Conservation (phyloP, 192 early-diverging fungal genomes). For the Gryganskiella cystojenkinii region DNA sequence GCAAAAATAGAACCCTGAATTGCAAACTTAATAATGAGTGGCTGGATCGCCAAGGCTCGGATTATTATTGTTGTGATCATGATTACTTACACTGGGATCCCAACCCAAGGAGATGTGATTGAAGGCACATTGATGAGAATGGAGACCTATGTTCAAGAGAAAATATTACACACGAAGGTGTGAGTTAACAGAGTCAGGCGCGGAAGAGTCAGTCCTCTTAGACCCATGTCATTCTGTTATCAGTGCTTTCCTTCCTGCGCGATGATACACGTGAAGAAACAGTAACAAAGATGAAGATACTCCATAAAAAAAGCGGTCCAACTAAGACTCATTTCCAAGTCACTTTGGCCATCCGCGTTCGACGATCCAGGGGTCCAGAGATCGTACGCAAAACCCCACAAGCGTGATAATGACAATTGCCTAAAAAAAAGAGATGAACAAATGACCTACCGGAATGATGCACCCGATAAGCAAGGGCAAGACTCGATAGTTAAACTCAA, state of each 20-base stretch:
- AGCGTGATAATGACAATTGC: too few species aligned
- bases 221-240: too few species aligned
- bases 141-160: constrained; percentile 19
- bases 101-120: constrained; percentile 42
- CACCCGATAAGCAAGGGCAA: constrained; percentile 43
- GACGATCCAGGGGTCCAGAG: background rate
- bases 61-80: background rate
- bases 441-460: constrained; percentile 29
- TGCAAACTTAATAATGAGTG: background rate
- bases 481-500: constrained; percentile 21
- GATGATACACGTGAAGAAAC: too few species aligned
- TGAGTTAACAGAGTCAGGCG: background rate
- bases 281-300: too few species aligned
- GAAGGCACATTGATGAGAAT: constrained; percentile 46
- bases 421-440: background rate
- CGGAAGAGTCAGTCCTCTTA: too few species aligned
- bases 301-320: too few species aligned
- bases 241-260: too few species aligned
- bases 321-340: too few species aligned
- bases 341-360: too few species aligned
- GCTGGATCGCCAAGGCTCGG: background rate
- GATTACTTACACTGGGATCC: constrained; percentile 13
- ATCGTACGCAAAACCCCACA: too few species aligned
- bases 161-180: background rate
- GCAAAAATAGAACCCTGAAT: too few species aligned